phyloP scores from a whole-genome alignment of 2,329 filamentous ascomycete genomes.

The Decorospora gaudefroyi region DNA sequence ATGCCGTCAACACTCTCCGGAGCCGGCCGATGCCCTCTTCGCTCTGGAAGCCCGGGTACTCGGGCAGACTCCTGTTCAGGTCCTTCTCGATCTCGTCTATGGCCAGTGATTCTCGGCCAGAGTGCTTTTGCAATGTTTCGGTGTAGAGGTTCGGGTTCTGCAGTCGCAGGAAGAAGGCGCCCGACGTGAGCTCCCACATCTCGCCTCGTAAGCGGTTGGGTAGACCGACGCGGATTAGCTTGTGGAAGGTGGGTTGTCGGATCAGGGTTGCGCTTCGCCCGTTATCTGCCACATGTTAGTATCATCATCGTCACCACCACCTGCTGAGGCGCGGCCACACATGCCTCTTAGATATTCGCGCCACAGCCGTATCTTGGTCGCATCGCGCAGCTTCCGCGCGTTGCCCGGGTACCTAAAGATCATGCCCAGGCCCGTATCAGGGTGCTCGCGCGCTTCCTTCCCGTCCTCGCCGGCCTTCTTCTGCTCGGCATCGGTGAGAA shows the following conservation, averaged over 20 bases:
- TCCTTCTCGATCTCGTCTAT: conserved; percentile 99
- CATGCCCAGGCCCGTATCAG: conserved; percentile 93
- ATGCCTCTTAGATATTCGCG: conserved; percentile 80
- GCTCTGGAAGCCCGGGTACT: conserved; percentile 96
- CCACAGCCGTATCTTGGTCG: conserved; percentile 97
- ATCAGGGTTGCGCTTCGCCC: conserved; percentile 90
- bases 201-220: conserved; percentile 92
- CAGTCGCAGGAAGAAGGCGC: conserved; percentile 84
- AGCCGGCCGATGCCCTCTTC: conserved; percentile 91
- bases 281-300: conserved; percentile 64
- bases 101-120: conserved; percentile 85
- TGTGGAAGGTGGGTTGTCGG: conserved; percentile 95
- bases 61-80: conserved; percentile 90
- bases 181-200: conserved; percentile 93
- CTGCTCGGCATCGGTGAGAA: conserved; percentile 54
- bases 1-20: conserved; percentile 88
- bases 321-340: conserved; percentile 27
- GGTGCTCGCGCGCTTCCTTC: conserved; percentile 61
- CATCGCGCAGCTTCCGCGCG: conserved; percentile 86
- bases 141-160: conserved; percentile 82
- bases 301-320: background rate
- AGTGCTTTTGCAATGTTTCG: conserved; percentile 81
- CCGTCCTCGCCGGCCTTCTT: conserved; percentile 44
- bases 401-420: conserved; percentile 94
- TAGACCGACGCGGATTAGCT: conserved; percentile 91